Percentiles rank a stretch among this genome's conserved stretches.
Evolutionary conservation across 179 eudicot species (phyloP).

Genomic region (Spergularia azorica): DNA sequence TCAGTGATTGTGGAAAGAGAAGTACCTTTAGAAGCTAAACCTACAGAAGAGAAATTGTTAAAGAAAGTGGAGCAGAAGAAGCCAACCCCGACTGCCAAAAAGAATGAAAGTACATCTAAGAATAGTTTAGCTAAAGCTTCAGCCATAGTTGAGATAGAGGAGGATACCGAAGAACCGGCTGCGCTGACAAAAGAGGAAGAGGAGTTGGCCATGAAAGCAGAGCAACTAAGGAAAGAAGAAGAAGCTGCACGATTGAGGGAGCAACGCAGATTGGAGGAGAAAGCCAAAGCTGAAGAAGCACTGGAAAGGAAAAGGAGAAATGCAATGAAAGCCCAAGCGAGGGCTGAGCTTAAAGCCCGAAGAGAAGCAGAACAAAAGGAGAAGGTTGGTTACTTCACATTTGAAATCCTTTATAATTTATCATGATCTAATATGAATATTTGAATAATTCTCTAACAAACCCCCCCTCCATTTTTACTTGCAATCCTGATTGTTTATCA

Average conservation of each 20-base stretch:
- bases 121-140: slow-evolving; percentile 34
- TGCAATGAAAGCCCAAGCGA: slow-evolving; percentile 71
- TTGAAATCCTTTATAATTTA: not conserved
- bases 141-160: slow-evolving; percentile 33
- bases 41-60: slow-evolving; percentile 29
- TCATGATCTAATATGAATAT: not conserved
- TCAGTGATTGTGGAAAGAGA: slow-evolving; percentile 29
- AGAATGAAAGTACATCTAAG: slow-evolving; percentile 22
- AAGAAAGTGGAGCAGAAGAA: slow-evolving; percentile 44
- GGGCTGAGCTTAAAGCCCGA: slow-evolving; percentile 67
- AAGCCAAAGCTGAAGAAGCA: slow-evolving; percentile 79
- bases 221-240: slow-evolving; percentile 54
- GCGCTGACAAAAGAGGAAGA: slow-evolving; percentile 60
- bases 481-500: not conserved
- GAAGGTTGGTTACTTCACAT: slow-evolving; percentile 47
- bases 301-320: slow-evolving; percentile 68
- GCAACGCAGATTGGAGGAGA: slow-evolving; percentile 64
- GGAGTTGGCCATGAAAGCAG: slow-evolving; percentile 62
- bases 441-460: not conserved
- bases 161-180: slow-evolving; percentile 33
- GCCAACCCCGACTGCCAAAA: slow-evolving; percentile 31
- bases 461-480: not conserved
- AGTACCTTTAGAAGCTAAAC: slow-evolving; percentile 29
- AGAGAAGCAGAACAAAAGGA: slow-evolving; percentile 87
- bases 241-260: slow-evolving; percentile 75